Conservation (phyloP, 176 grass and related monocot genomes). For the Bolboschoenus planiculmis region DNA sequence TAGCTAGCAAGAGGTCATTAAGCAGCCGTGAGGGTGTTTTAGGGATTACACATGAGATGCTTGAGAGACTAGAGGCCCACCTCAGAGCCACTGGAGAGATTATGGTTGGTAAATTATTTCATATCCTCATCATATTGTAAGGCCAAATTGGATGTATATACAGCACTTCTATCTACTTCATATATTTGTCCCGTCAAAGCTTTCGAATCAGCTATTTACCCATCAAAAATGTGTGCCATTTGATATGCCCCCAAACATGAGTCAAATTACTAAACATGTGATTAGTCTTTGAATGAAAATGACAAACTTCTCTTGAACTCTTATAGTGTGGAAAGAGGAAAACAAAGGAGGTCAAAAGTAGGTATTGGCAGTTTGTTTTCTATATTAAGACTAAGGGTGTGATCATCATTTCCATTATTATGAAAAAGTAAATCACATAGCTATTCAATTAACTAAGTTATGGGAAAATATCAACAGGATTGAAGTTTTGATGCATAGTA, state of each 20-base stretch:
- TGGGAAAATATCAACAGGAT: background rate
- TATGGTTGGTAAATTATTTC: slow-evolving; percentile 41
- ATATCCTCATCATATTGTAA: background rate
- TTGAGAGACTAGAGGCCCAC: slow-evolving; percentile 97
- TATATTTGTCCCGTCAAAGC: background rate
- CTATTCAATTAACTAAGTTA: background rate
- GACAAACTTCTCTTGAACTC: background rate
- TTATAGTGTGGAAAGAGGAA: background rate
- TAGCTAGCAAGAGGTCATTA: slow-evolving; percentile 72
- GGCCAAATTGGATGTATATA: background rate
- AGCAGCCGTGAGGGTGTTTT: slow-evolving; percentile 60
- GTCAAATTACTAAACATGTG: background rate
- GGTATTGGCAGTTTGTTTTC: background rate
- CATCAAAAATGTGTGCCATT: background rate
- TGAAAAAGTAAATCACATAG: background rate
- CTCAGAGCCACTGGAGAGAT: slow-evolving; percentile 59
- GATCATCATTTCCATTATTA: background rate
- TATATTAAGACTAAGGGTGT: background rate
- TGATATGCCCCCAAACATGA: background rate
- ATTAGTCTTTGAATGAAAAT: background rate
- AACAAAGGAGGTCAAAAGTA: background rate
- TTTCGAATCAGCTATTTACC: background rate
- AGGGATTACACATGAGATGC: slow-evolving; percentile 90
- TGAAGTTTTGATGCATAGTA: background rate
- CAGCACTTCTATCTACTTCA: background rate